phyloP scores from a whole-genome alignment of 257 asterid species.

The Eucommia ulmoides region DNA sequence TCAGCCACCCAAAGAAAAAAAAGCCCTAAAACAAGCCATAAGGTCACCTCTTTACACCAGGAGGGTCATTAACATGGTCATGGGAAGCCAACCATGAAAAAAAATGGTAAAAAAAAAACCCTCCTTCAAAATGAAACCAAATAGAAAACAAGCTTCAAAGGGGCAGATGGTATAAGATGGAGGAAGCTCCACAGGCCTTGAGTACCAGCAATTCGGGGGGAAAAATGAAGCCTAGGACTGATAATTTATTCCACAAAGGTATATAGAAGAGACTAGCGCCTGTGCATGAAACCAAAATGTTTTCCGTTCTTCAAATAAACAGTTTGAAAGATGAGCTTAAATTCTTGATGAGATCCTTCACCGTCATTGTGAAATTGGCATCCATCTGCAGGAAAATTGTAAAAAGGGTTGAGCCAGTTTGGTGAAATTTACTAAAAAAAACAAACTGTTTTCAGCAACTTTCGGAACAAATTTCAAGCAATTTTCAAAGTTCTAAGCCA shows the following conservation, averaged over 20 bases:
- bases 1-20: background rate
- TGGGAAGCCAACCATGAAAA: conserved; percentile 24
- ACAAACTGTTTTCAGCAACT: too few species aligned
- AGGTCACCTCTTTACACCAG: conserved; percentile 17
- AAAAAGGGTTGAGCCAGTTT: too few species aligned
- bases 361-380: conserved; percentile 17
- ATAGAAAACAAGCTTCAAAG: conserved; percentile 15
- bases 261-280: too few species aligned
- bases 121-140: conserved; percentile 28
- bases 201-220: background rate
- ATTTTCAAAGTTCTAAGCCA: too few species aligned
- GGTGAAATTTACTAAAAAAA: too few species aligned
- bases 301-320: conserved; percentile 8
- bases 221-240: background rate
- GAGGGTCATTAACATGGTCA: conserved; percentile 25
- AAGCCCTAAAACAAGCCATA: conserved; percentile 15
- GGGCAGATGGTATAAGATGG: conserved; percentile 7
- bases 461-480: too few species aligned
- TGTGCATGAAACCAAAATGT: background rate
- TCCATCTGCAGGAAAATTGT: conserved; percentile 22
- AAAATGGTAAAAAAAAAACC: conserved; percentile 8
- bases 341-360: conserved; percentile 24
- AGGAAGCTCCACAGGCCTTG: conserved; percentile 5
- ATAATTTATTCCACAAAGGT: background rate
- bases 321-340: conserved; percentile 19